These are phyloP conservation scores for Fusarium napiforme DNA, from an alignment of 2,329 filamentous ascomycete species.

Conservation along the genomic window DNA sequence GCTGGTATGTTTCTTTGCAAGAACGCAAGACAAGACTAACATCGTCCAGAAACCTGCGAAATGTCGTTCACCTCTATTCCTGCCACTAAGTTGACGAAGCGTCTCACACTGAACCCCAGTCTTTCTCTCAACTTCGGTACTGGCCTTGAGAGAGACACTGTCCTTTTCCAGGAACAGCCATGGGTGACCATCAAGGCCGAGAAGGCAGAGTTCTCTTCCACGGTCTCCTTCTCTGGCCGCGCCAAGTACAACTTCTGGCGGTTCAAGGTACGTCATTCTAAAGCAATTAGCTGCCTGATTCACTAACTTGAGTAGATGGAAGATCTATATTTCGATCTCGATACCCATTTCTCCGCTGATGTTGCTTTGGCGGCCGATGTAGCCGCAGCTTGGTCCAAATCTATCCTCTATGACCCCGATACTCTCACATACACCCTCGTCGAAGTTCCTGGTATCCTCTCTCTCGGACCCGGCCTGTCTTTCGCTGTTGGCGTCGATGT, in stretches of 20 bases:
- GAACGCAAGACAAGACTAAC: neutral
- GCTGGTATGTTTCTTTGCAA: neutral
- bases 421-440: conserved; percentile 2
- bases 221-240: neutral
- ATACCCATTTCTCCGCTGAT: conserved; percentile 11
- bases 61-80: conserved; percentile 17
- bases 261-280: neutral
- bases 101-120: neutral
- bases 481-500: conserved; percentile 7
- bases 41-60: neutral
- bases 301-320: neutral
- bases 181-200: conserved; percentile 19
- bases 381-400: conserved; percentile 9
- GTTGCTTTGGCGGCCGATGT: conserved; percentile 1
- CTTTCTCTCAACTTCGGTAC: neutral
- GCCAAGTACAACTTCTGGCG: conserved; percentile 24
- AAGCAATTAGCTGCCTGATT: accelerated
- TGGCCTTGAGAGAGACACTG: conserved; percentile 2
- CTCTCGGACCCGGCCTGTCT: conserved; percentile 1
- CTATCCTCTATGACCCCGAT: conserved; percentile 11
- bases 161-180: conserved; percentile 8
- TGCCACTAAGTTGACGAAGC: conserved; percentile 5
- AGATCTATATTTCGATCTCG: conserved; percentile 10
- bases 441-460: conserved; percentile 8
- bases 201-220: conserved; percentile 15